phyloP scores from a whole-genome alignment of 2,329 filamentous ascomycete species.

The Cladosporium phlei region DNA sequence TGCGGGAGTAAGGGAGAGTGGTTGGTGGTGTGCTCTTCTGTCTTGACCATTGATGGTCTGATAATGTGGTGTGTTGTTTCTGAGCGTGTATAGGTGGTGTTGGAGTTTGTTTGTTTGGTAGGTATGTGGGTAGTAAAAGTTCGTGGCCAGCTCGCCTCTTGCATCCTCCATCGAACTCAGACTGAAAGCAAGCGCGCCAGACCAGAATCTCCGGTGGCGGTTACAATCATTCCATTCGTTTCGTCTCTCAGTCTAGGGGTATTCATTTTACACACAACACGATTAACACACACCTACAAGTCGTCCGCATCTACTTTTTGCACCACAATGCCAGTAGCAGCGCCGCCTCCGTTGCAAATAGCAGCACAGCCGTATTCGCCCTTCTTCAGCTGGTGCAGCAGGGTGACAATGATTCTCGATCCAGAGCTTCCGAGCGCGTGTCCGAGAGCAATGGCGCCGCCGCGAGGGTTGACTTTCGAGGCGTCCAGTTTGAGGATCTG shows the following conservation, averaged over 20 bases:
- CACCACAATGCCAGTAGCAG: conserved; percentile 84
- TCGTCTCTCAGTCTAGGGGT: neutral
- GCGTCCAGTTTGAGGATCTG: conserved; percentile 74
- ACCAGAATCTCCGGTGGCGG: no score
- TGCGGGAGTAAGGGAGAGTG: no score
- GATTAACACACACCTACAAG: conserved; percentile 22
- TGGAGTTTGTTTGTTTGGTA: no score
- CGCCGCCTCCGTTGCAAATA: conserved; percentile 95
- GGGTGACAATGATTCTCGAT: conserved; percentile 80
- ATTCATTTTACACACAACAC: conserved; percentile 1
- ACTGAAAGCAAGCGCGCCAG: no score
- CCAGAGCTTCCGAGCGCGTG: conserved; percentile 93
- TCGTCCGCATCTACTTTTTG: conserved; percentile 61
- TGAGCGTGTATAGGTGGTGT: no score
- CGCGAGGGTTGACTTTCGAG: conserved; percentile 79
- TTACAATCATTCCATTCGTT: conserved; percentile 3
- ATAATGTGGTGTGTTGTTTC: no score
- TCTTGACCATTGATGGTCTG: no score
- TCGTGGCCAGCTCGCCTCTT: no score
- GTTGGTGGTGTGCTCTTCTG: no score
- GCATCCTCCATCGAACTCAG: no score
- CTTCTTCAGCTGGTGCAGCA: conserved; percentile 84
- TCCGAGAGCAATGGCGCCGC: conserved; percentile 85
- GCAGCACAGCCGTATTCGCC: conserved; percentile 93
- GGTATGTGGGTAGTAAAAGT: no score